Base-by-base conservation (phyloP, 768 basidiomycete genomes). In the Boletus sp. region DNA sequence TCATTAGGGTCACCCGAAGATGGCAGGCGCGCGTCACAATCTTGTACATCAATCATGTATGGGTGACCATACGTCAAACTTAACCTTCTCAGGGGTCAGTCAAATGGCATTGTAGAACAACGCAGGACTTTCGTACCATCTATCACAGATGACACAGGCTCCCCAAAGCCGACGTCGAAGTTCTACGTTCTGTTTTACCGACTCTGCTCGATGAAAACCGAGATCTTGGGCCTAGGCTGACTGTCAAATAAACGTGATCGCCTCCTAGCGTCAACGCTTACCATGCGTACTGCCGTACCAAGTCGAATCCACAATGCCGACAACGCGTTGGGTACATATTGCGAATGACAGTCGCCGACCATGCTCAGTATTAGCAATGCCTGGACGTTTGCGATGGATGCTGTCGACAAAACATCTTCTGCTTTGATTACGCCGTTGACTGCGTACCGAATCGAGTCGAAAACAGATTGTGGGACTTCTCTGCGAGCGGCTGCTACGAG, bases 1-100 rank as follows among this genome's bases (percentile, higher is more conserved):
- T 89, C 85, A 55, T 82, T 80, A 14, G 83, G 80, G 65, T 93
- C 88, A 44, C 92, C 94, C 2, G 91, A 92, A 9, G 92, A 92
- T 1, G 95, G 95, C 35, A 97, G 78, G 52, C 94, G 87, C 5
- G 92, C 90, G 72, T 99, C 96, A 72, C 97, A 99, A 71, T 99
- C 97, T 62, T 90, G 86, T 2, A 98, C 84, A 71, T 98, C 95
- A 59, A 99, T 96, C 89, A 96, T 92, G 70, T 87, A 90, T 3
- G 96, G 96, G 62, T 94, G 91, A 0, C 96, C 96, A 64, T 94
- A 92, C 24, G 92, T 87, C 37, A 94, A 77, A 67, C 90, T 92
- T 53, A 87, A 83, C 92, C 91, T 92, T 66, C 17, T 50, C 54
- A 47, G 33, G 45, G 52, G 48, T 67, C 20, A 56, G 52, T 44